Base-by-base conservation (phyloP, 192 early-diverging fungal genomes). In the Coemansia umbellata region DNA sequence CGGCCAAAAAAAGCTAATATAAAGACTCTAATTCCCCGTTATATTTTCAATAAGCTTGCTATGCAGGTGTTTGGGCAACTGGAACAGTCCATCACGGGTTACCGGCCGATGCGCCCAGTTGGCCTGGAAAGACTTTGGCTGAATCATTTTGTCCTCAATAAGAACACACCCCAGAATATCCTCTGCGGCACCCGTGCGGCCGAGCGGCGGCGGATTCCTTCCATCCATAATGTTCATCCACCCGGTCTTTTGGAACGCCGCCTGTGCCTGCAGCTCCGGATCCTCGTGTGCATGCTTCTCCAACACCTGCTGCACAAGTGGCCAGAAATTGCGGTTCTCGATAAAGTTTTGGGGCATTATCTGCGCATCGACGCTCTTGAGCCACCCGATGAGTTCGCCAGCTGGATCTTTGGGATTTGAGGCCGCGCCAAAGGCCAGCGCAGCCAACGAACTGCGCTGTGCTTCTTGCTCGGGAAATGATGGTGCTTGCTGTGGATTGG, bases 141-240 rank as follows among this genome's bases (percentile, higher is more conserved):
- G 44, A 33, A 77, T 77, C 5, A 3, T 3, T 47, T 63, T 58
- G 52, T 65, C 48, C 39, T 70, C 58, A 5, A 77, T 40, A 9
- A 58, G 35, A 27, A 77, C 67, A 39, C 54, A 58, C 30, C 74
- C 74, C 11, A 77, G 27, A 30, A 77, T 70, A 22, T 77, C 74
- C 31, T 77, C 67, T 19, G 74, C 50, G n/a, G 32, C 58, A 24
- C 54, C 62, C 14, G 67, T 70, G 22, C 74, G 61, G 5, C 74
- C 67, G 23, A 58, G 58, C 44, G 74, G 63, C 56, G 74, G 67
- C 31, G 74, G 74, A 24, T 77, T 70, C 33, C 74, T 61, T 0
- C 53, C 55, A 32, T 77, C 74, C 17, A 50, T 36, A 31, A 77
- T 62, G 37, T 77, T 77, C 62, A 77, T 53, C 74, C 74, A 77